Conservation (phyloP, 371 early-diverging fungal genomes). For the Amoeboradix gromovi region DNA sequence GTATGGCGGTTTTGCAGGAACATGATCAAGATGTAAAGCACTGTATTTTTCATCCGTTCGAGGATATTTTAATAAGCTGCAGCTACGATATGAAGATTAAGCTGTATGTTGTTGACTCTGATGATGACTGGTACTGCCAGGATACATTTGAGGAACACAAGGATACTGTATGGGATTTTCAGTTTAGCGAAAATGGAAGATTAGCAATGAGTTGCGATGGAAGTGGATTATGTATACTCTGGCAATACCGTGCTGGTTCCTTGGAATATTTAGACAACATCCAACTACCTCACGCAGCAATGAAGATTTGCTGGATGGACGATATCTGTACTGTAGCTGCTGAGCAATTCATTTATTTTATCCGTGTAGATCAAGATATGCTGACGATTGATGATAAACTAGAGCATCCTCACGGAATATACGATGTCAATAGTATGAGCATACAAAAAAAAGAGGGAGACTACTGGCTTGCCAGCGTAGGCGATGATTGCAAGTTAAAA, state of each 20-base stretch:
- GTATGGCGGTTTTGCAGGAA: slow-evolving; percentile 69
- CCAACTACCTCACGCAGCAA: background rate
- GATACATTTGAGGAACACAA: slow-evolving; percentile 24
- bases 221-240: background rate
- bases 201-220: background rate
- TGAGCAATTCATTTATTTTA: background rate
- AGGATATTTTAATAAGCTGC: slow-evolving; percentile 55
- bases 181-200: background rate
- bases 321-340: background rate
- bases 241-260: background rate
- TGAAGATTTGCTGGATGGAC: background rate
- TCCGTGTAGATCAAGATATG: background rate
- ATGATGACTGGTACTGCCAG: slow-evolving; percentile 76
- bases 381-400: background rate
- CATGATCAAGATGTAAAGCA: slow-evolving; percentile 86
- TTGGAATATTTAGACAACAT: background rate
- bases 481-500: background rate
- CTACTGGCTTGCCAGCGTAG: background rate
- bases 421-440: background rate
- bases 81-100: slow-evolving; percentile 82
- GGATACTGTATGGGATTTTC: background rate
- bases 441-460: background rate
- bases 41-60: slow-evolving; percentile 61
- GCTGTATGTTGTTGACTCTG: slow-evolving; percentile 52
- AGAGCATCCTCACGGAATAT: background rate